A percentile compares a stretch with the other conserved stretches of the same genome.
Evolutionary conservation across 2,329 filamentous ascomycete species (phyloP).

Genomic region (Cryphonectria parasitica): DNA sequence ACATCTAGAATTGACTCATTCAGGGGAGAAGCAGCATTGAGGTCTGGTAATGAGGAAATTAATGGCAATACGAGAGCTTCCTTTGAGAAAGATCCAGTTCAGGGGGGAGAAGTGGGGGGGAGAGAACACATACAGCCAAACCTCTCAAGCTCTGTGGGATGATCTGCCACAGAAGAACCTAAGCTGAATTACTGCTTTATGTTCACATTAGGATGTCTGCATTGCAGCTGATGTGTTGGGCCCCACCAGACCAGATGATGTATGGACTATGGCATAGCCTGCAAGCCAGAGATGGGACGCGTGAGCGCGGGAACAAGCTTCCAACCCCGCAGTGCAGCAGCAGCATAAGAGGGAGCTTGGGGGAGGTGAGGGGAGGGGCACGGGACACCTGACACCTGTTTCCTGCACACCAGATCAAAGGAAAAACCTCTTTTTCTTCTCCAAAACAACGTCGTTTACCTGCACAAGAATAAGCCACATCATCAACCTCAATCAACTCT

Average conservation of each 20-base stretch:
- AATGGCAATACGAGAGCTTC: not conserved
- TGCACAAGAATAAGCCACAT: constrained; percentile 9
- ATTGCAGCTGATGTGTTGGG: not conserved
- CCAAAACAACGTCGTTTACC: constrained; percentile 5
- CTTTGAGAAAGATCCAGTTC: not conserved
- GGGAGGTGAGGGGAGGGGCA: not conserved
- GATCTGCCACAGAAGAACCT: not conserved
- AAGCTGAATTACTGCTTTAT: not conserved
- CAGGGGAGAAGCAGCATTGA: not conserved
- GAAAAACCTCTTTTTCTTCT: not conserved
- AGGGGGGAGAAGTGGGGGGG: not conserved
- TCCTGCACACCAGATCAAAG: not conserved
- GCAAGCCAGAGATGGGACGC: constrained; percentile 10
- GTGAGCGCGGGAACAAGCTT: constrained; percentile 4
- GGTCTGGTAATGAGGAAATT: not conserved
- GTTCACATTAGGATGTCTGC: not conserved
- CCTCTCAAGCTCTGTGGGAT: not conserved
- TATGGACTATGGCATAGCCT: not conserved
- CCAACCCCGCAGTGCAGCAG: constrained; percentile 4
- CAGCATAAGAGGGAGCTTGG: constrained; percentile 6
- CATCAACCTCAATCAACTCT: not conserved
- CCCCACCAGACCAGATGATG: not conserved
- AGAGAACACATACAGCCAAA: not conserved
- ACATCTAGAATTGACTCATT: not conserved
- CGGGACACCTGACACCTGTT: constrained; percentile 4